Evolutionary conservation across 306 rosid species (phyloP).

Genomic region (Nissolia schottii): DNA sequence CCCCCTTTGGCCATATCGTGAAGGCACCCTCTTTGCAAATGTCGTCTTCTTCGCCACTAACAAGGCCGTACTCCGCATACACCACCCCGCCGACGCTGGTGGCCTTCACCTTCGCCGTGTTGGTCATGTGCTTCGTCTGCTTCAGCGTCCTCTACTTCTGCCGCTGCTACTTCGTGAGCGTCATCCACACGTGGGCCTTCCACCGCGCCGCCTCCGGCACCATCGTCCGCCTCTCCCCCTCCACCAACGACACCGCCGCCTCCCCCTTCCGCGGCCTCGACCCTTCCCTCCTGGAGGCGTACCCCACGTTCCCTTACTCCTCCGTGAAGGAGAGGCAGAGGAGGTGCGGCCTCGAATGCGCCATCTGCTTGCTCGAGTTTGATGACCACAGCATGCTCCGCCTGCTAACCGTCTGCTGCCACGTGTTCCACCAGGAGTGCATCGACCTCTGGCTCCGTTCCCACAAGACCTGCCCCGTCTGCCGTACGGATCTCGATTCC

Average conservation of each 20-base stretch:
- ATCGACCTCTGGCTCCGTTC: constrained; percentile 65
- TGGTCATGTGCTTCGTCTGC: constrained; percentile 30
- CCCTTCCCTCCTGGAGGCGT: constrained; percentile 29
- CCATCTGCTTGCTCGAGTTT: constrained; percentile 64
- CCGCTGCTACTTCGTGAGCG: constrained; percentile 24
- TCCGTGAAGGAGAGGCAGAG: constrained; percentile 46
- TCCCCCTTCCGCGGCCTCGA: constrained; percentile 45
- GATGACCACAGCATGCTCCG: constrained; percentile 52
- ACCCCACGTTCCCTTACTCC: constrained; percentile 54
- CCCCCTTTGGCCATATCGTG: neutral
- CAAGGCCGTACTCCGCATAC: neutral
- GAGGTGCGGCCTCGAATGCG: constrained; percentile 48
- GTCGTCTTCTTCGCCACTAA: neutral
- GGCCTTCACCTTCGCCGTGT: constrained; percentile 27
- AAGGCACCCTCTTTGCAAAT: neutral
- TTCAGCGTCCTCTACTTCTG: constrained; percentile 42
- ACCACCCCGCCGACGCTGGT: constrained; percentile 31
- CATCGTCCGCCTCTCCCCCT: neutral
- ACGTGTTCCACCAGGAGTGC: constrained; percentile 70
- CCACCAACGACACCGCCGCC: neutral
- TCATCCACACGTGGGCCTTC: constrained; percentile 22
- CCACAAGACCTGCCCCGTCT: constrained; percentile 69
- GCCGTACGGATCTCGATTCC: constrained; percentile 55
- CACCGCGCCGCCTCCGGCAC: constrained; percentile 20
- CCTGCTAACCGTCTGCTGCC: constrained; percentile 42